Evolutionary conservation across 164 flowering plant species (phyloP).

Genomic region (Saururus chinensis): DNA sequence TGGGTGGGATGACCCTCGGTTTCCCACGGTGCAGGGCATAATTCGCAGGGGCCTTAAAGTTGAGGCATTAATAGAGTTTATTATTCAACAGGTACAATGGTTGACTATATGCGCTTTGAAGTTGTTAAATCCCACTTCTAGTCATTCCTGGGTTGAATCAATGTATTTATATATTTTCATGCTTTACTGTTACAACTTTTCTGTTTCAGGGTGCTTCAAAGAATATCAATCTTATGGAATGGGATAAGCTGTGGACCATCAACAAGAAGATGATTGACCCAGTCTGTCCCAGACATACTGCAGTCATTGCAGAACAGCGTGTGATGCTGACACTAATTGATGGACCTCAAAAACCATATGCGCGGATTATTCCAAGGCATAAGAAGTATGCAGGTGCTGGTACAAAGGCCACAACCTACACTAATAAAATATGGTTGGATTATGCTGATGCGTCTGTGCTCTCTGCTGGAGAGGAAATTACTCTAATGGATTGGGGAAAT

Average conservation of each 20-base stretch:
- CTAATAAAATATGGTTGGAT: constrained; percentile 75
- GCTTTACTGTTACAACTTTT: background rate
- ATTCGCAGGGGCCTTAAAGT: constrained; percentile 85
- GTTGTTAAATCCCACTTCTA: background rate
- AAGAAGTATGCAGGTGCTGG: constrained; percentile 87
- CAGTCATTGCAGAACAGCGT: constrained; percentile 59
- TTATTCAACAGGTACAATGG: constrained; percentile 69
- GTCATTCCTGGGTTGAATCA: background rate
- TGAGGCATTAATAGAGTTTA: constrained; percentile 85
- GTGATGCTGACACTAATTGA: constrained; percentile 54
- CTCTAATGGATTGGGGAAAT: constrained; percentile 97
- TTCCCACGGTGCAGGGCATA: constrained; percentile 94
- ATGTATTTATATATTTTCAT: too few species aligned
- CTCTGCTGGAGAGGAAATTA: constrained; percentile 66
- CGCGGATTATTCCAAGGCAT: constrained; percentile 73
- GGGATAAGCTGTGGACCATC: constrained; percentile 97
- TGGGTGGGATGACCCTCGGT: constrained; percentile 99
- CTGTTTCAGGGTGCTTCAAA: constrained; percentile 79
- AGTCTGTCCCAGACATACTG: constrained; percentile 90
- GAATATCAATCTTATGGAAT: constrained; percentile 95
- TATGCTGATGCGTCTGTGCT: constrained; percentile 57
- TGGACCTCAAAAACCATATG: constrained; percentile 78
- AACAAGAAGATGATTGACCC: constrained; percentile 94
- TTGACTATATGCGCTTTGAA: background rate
- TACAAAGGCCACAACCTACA: constrained; percentile 64